A percentile compares a stretch with the other conserved stretches of the same genome.
These are phyloP conservation scores for Diddensiella caesifluorescens DNA, from an alignment of 805 yeast species.

Conservation along the genomic window DNA sequence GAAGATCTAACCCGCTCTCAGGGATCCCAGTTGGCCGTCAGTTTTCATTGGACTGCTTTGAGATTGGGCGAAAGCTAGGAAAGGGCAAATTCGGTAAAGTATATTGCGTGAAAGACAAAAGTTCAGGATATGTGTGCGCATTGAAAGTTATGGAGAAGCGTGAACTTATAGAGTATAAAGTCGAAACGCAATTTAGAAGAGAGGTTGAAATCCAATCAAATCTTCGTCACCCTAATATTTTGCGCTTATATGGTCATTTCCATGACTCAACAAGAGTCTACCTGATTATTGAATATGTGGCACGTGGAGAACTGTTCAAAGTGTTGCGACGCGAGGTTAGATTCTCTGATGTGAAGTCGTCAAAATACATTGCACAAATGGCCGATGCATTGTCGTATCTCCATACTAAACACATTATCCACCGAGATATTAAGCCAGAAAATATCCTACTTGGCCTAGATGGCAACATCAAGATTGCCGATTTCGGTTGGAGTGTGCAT, in stretches of 20 bases:
- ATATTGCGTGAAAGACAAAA: slow-evolving; percentile 75
- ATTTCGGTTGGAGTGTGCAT: slow-evolving; percentile 94
- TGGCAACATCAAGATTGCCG: slow-evolving; percentile 77
- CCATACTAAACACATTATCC: slow-evolving; percentile 77
- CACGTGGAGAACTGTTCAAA: slow-evolving; percentile 81
- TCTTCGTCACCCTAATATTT: slow-evolving; percentile 67
- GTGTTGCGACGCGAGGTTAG: slow-evolving; percentile 59
- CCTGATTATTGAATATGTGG: slow-evolving; percentile 75
- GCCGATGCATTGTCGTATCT: slow-evolving; percentile 73
- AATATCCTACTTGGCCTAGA: slow-evolving; percentile 74
- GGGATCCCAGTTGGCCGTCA: slow-evolving; percentile 24
- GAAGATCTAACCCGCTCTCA: slow-evolving; percentile 21
- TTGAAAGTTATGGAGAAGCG: slow-evolving; percentile 84
- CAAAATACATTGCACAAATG: slow-evolving; percentile 67
- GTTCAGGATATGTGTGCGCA: slow-evolving; percentile 78
- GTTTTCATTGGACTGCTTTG: slow-evolving; percentile 60
- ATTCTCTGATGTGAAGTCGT: slow-evolving; percentile 68
- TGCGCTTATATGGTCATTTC: slow-evolving; percentile 81
- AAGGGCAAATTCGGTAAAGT: slow-evolving; percentile 93
- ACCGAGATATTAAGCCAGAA: slow-evolving; percentile 92
- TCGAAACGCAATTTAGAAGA: slow-evolving; percentile 79
- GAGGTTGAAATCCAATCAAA: slow-evolving; percentile 88
- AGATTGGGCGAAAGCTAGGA: slow-evolving; percentile 80
- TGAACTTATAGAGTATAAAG: slow-evolving; percentile 67
- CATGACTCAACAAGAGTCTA: slow-evolving; percentile 77